Conservation (phyloP, 1,284 basidiomycete genomes). For the Ceratobasidium sp. region DNA sequence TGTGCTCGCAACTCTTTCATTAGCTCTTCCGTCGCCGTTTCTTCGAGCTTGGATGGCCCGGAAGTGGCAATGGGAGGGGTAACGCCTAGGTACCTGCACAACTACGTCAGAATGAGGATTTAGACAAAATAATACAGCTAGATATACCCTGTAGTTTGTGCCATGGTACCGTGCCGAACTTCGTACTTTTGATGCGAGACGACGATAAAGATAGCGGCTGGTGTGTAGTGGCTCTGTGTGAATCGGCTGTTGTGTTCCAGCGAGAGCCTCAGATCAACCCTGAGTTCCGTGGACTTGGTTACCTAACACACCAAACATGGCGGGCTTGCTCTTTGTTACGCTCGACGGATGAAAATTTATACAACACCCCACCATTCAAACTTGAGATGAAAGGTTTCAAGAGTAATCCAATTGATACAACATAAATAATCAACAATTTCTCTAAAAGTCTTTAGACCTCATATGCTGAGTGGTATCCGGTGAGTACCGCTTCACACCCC, state of each 20-base stretch:
- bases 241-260: no score
- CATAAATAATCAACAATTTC: neutral
- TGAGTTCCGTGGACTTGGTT: no score
- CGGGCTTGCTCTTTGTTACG: conserved; percentile 17
- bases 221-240: no score
- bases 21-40: conserved; percentile 83
- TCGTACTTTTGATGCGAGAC: no score
- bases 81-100: conserved; percentile 61
- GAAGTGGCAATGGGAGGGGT: conserved; percentile 91
- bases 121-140: neutral
- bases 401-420: neutral
- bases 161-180: no score
- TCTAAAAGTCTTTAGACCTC: neutral
- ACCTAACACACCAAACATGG: neutral
- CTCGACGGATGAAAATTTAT: neutral
- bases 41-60: conserved; percentile 73
- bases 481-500: conserved; percentile 45
- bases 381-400: neutral
- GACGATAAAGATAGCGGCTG: no score
- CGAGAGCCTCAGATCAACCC: no score
- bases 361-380: neutral
- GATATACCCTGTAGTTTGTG: neutral
- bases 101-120: conserved; percentile 14
- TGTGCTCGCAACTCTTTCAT: conserved; percentile 89
- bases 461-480: neutral